A percentile compares a stretch with the other conserved stretches of the same genome.
Evolutionary conservation across 805 yeast genomes (phyloP).

Genomic region (Myxozyma udenii): DNA sequence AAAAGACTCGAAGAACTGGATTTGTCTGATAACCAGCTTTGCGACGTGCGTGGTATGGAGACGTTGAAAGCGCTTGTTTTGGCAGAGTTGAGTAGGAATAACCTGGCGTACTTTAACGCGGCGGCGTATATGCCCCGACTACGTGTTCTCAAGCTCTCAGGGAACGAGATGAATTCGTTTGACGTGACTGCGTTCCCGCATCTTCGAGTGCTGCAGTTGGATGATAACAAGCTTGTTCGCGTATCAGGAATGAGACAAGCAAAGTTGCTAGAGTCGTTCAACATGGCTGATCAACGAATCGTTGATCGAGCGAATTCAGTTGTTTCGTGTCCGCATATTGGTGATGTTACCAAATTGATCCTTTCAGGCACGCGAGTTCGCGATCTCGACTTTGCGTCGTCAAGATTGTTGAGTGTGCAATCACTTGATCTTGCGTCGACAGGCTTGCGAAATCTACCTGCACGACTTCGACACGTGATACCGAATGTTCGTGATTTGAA

Average conservation of each 20-base stretch:
- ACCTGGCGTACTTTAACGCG: slow-evolving; percentile 12
- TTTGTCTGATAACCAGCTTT: slow-evolving; percentile 32
- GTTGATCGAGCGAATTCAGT: background rate
- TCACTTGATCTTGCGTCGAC: slow-evolving; percentile 36
- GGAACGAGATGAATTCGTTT: slow-evolving; percentile 36
- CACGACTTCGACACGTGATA: slow-evolving; percentile 29
- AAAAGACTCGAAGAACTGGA: slow-evolving; percentile 32
- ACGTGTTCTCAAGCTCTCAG: slow-evolving; percentile 44
- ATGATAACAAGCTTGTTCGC: slow-evolving; percentile 33
- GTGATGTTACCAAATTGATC: slow-evolving; percentile 41
- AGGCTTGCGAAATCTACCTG: slow-evolving; percentile 33
- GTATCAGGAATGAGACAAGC: slow-evolving; percentile 39
- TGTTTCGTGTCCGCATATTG: slow-evolving; percentile 21
- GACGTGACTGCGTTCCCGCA: slow-evolving; percentile 28
- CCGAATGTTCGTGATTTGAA: slow-evolving; percentile 39
- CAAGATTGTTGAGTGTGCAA: slow-evolving; percentile 36
- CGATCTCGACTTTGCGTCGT: slow-evolving; percentile 25
- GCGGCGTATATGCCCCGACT: slow-evolving; percentile 37
- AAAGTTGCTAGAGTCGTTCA: slow-evolving; percentile 43
- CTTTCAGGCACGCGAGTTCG: slow-evolving; percentile 41
- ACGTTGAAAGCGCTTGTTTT: slow-evolving; percentile 38
- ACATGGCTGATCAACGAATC: slow-evolving; percentile 32
- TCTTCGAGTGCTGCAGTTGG: slow-evolving; percentile 28
- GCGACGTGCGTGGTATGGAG: slow-evolving; percentile 33
- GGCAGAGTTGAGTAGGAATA: slow-evolving; percentile 42